Evolutionary conservation across 2,329 filamentous ascomycete species (phyloP).

Genomic region (Cladosporium sp.): DNA sequence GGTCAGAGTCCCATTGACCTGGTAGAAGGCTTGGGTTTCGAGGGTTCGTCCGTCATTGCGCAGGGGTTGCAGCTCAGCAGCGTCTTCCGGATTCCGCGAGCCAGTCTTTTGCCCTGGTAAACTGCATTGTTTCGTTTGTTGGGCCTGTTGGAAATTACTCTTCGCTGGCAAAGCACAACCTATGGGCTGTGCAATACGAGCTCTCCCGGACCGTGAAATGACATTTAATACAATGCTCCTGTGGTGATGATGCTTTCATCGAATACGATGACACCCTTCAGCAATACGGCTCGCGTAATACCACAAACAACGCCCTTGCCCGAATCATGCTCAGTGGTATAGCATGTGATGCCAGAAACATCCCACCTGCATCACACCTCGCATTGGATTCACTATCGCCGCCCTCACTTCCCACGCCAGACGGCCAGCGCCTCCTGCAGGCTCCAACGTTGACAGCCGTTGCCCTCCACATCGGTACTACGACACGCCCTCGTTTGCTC

Average conservation of each 20-base stretch:
- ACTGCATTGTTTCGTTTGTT: constrained; percentile 12
- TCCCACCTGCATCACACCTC: too few relatives aligned
- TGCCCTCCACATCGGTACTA: constrained; percentile 10
- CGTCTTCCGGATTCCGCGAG: constrained; percentile 3
- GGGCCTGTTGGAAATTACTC: constrained; percentile 14
- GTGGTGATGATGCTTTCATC: too few relatives aligned
- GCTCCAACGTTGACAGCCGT: constrained; percentile 11
- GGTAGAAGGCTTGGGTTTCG: background rate
- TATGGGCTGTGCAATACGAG: background rate
- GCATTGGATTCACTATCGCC: too few relatives aligned
- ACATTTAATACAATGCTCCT: too few relatives aligned
- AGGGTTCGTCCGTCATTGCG: background rate
- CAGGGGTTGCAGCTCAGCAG: constrained; percentile 4
- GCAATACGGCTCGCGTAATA: too few relatives aligned
- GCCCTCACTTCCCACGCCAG: background rate
- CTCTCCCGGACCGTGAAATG: too few relatives aligned
- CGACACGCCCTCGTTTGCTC: constrained; percentile 4
- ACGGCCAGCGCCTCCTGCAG: constrained; percentile 5
- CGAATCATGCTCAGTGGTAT: too few relatives aligned
- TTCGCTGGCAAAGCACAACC: constrained; percentile 11
- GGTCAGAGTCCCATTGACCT: constrained; percentile 2
- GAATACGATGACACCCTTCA: too few relatives aligned
- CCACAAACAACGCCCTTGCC: too few relatives aligned
- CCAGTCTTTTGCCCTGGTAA: constrained; percentile 4
- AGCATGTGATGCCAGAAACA: too few relatives aligned